Conservation (phyloP, 2,329 filamentous ascomycete genomes). For the Samsoniella hepiali region DNA sequence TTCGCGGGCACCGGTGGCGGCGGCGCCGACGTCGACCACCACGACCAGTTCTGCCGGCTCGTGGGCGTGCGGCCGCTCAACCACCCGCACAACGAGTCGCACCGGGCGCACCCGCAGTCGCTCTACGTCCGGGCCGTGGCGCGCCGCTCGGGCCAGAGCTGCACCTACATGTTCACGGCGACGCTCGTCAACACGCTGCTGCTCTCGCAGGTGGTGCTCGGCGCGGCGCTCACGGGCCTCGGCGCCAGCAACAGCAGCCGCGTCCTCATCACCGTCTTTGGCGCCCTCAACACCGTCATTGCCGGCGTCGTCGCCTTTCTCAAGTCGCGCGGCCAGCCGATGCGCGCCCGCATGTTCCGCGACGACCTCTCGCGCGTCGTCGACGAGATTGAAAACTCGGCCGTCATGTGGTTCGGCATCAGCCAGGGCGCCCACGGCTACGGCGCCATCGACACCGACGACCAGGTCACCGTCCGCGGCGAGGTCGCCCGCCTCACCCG, state of each 20-base stretch:
- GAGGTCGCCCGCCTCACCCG: constrained; percentile 25
- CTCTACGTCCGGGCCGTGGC: constrained; percentile 23
- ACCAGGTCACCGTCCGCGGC: constrained; percentile 25
- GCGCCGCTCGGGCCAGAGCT: constrained; percentile 19
- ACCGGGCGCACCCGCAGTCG: constrained; percentile 22
- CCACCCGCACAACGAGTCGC: constrained; percentile 18
- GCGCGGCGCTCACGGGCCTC: constrained; percentile 25
- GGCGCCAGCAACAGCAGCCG: constrained; percentile 23
- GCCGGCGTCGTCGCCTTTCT: constrained; percentile 25
- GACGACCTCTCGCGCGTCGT: constrained; percentile 25
- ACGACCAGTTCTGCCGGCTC: constrained; percentile 24
- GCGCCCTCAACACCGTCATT: constrained; percentile 26
- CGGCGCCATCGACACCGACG: constrained; percentile 25
- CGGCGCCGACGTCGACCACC: constrained; percentile 16
- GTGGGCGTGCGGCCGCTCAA: constrained; percentile 22
- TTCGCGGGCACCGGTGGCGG: not conserved
- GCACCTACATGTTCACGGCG: constrained; percentile 23
- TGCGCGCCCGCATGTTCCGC: constrained; percentile 25
- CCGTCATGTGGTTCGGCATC: constrained; percentile 26
- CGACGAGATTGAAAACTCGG: constrained; percentile 26
- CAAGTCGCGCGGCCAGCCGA: constrained; percentile 25
- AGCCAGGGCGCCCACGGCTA: constrained; percentile 22
- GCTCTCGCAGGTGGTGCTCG: constrained; percentile 24
- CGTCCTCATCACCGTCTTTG: constrained; percentile 24
- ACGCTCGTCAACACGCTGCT: constrained; percentile 24